Conservation (phyloP, 306 rosid genomes). For the Dryas alaskensis region DNA sequence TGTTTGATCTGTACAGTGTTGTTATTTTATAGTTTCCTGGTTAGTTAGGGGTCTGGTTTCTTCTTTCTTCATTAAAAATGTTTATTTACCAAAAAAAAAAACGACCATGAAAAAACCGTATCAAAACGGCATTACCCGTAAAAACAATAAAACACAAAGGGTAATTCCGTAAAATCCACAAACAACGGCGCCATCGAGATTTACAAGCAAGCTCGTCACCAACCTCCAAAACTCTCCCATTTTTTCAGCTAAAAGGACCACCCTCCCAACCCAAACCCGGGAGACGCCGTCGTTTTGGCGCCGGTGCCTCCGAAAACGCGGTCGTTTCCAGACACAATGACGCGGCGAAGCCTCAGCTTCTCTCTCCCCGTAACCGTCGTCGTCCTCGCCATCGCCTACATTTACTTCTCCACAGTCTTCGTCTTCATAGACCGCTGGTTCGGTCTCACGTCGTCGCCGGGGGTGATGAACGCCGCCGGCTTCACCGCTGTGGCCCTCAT, state of each 20-base stretch:
- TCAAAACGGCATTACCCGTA: not conserved
- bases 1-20: not conserved
- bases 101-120: not conserved
- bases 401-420: slow-evolving; percentile 75
- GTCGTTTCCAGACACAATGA: slow-evolving; percentile 35
- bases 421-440: slow-evolving; percentile 82
- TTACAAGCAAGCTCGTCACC: slow-evolving; percentile 15
- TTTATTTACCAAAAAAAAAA: not conserved
- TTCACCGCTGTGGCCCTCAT: slow-evolving; percentile 67
- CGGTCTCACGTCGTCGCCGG: slow-evolving; percentile 89
- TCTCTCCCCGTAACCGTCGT: slow-evolving; percentile 72
- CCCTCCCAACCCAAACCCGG: not conserved
- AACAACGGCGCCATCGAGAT: slow-evolving; percentile 30
- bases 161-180: slow-evolving; percentile 20
- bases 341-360: slow-evolving; percentile 44
- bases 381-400: slow-evolving; percentile 48
- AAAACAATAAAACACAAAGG: not conserved
- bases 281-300: slow-evolving; percentile 75
- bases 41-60: not conserved
- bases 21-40: not conserved
- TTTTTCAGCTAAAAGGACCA: not conserved
- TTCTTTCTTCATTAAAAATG: not conserved
- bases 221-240: not conserved
- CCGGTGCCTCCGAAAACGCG: slow-evolving; percentile 51
- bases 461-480: slow-evolving; percentile 66